phyloP scores from a whole-genome alignment of 331 rosid genomes.

The Erythrophleum ivorense region DNA sequence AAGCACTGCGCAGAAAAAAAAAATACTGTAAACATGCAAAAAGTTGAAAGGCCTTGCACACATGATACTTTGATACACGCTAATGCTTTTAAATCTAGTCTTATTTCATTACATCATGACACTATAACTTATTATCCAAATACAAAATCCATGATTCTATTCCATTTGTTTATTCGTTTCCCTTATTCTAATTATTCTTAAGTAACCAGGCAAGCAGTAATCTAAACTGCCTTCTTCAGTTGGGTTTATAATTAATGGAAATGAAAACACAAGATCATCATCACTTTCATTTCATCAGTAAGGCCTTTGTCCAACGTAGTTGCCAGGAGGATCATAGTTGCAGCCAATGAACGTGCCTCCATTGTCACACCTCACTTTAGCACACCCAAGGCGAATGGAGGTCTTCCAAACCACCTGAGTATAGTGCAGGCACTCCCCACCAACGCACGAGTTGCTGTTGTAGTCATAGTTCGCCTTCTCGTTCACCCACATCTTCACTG shows the following conservation, averaged over 20 bases:
- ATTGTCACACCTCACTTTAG: conserved; percentile 57
- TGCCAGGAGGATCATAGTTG: conserved; percentile 64
- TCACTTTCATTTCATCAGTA: conserved; percentile 27
- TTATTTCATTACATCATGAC: no score
- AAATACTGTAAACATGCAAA: no score
- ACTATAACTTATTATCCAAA: no score
- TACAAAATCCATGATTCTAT: no score
- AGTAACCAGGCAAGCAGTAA: no score
- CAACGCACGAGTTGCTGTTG: not conserved
- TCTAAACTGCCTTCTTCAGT: no score
- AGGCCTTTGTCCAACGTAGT: conserved; percentile 39
- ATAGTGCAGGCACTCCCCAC: not conserved
- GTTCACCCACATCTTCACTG: conserved; percentile 10
- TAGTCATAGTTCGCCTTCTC: not conserved
- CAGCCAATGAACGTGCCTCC: conserved; percentile 58
- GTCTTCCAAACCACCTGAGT: conserved; percentile 1
- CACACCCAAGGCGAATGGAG: conserved; percentile 52
- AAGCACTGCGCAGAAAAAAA: no score
- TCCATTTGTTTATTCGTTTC: not conserved
- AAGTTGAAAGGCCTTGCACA: no score
- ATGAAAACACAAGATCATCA: not conserved
- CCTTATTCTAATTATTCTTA: no score
- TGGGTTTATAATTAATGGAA: no score
- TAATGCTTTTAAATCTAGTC: no score
- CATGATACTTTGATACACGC: no score